Evolutionary conservation across 306 rosid species (phyloP).

Genomic region (Lotus japonicus): DNA sequence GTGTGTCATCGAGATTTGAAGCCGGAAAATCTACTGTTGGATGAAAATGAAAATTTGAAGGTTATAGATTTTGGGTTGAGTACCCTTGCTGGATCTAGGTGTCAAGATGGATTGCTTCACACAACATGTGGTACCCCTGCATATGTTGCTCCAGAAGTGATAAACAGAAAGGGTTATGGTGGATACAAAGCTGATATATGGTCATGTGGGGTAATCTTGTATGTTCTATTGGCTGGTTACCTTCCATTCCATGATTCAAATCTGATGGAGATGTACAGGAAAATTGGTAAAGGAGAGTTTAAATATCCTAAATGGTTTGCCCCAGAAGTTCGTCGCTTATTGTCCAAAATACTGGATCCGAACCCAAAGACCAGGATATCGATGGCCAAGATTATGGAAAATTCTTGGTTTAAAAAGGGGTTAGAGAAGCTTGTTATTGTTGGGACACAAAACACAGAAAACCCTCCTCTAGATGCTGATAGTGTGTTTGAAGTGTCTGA

Average conservation of each 20-base stretch:
- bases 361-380: slow-evolving; percentile 73
- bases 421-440: slow-evolving; percentile 26
- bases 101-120: slow-evolving; percentile 89
- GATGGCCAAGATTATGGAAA: slow-evolving; percentile 55
- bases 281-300: slow-evolving; percentile 67
- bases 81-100: slow-evolving; percentile 65
- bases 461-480: slow-evolving; percentile 36
- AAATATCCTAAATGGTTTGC: slow-evolving; percentile 90
- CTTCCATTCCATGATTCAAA: slow-evolving; percentile 89
- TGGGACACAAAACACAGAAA: slow-evolving; percentile 25
- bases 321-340: slow-evolving; percentile 57
- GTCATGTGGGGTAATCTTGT: slow-evolving; percentile 96
- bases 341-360: slow-evolving; percentile 78
- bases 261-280: slow-evolving; percentile 88
- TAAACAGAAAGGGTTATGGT: slow-evolving; percentile 80
- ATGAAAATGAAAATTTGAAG: slow-evolving; percentile 84
- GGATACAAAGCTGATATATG: slow-evolving; percentile 92
- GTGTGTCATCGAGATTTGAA: slow-evolving; percentile 85
- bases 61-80: slow-evolving; percentile 94
- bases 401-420: slow-evolving; percentile 73
- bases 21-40: slow-evolving; percentile 89
- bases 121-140: slow-evolving; percentile 98
- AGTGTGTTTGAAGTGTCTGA: slow-evolving; percentile 39
- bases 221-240: slow-evolving; percentile 82
- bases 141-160: slow-evolving; percentile 91